A percentile compares a stretch with the other conserved stretches of the same genome.
phyloP scores from a whole-genome alignment of 306 rosid genomes.

The Prunus dulcis region DNA sequence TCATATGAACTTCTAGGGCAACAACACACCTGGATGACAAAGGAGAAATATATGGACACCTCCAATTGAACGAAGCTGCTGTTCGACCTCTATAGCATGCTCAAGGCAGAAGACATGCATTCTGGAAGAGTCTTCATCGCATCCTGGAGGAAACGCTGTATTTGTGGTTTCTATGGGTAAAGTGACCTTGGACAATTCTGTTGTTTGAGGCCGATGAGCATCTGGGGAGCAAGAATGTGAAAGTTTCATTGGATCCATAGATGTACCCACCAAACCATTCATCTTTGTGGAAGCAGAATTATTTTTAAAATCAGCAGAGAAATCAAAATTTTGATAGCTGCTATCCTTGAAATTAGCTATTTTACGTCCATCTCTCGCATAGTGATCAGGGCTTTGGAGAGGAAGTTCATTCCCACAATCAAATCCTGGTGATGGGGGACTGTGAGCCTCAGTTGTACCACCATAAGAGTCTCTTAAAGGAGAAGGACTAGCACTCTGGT shows the following conservation, averaged over 20 bases:
- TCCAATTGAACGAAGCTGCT: constrained; percentile 84
- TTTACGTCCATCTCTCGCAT: constrained; percentile 29
- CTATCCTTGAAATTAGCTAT: constrained; percentile 26
- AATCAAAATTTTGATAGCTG: constrained; percentile 30
- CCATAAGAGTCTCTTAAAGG: constrained; percentile 38
- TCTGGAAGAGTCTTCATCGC: constrained; percentile 82
- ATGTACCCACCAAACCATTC: constrained; percentile 31
- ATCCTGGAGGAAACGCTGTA: constrained; percentile 41
- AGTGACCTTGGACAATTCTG: constrained; percentile 37
- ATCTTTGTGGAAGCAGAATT: constrained; percentile 35
- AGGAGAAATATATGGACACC: constrained; percentile 80
- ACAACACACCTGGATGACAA: constrained; percentile 90
- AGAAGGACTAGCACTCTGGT: constrained; percentile 36
- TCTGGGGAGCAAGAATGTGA: constrained; percentile 42
- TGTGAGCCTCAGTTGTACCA: constrained; percentile 19
- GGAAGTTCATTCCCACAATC: constrained; percentile 32
- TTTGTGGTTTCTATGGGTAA: constrained; percentile 36
- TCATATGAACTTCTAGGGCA: constrained; percentile 1
- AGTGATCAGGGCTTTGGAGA: constrained; percentile 12
- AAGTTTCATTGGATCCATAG: constrained; percentile 35
- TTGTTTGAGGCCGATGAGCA: constrained; percentile 42
- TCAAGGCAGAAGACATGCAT: constrained; percentile 96
- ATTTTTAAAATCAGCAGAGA: constrained; percentile 40
- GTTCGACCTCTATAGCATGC: constrained; percentile 90
- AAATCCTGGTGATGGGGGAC: constrained; percentile 22